Evolutionary conservation across 2,329 filamentous ascomycete genomes (phyloP), one percentile per base, ranked within the genome.

Genomic region (Purpureocillium takamizusanense): DNA sequence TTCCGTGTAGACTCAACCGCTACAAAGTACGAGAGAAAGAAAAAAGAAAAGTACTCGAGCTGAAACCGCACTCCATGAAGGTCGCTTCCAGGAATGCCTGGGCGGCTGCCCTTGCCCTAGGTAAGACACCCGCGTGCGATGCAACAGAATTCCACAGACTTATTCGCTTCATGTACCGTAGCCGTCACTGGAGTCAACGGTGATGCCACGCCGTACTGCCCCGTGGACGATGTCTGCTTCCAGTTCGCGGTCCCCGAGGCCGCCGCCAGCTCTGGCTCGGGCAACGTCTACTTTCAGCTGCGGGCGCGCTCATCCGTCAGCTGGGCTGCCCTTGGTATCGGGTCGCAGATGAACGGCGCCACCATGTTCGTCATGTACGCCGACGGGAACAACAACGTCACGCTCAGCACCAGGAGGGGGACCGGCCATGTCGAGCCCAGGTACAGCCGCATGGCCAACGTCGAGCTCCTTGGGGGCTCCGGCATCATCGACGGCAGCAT

Each of bases 311-410:
- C 63, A 2, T 60, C 58, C 6, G 72, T 72, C 51, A 49, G 55
- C 42, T 83, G 78, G 78, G 65, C 78, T 13, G 72, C 65, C 8
- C 60, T 81, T 14, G 78, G 74, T 23, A 74, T 72, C 25, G 78
- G 78, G 33, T 47, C 51, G 0, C 42, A 45, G 31, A 83, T 83
- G 78, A 31, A 53, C 12, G 71, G 67, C 25, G 55, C 77, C 36
- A 71, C 77, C 52, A 78, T 82, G 41, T 81, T 83, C 51, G 46
- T 83, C 50, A 64, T 81, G 46, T 83, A 83, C 54, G 59, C 72
- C 33, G 66, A 78, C 45, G 74, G 74, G 42, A 46, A 48, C 4
- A 70, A 71, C 43, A 81, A 81, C 50, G 65, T 82, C 17, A 83
- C 78, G 1, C 52, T 82, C 38, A 81, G 76, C 44, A 67, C 76